Conservation (phyloP, 2,329 filamentous ascomycete genomes). For the Stagonosporopsis tanaceti region DNA sequence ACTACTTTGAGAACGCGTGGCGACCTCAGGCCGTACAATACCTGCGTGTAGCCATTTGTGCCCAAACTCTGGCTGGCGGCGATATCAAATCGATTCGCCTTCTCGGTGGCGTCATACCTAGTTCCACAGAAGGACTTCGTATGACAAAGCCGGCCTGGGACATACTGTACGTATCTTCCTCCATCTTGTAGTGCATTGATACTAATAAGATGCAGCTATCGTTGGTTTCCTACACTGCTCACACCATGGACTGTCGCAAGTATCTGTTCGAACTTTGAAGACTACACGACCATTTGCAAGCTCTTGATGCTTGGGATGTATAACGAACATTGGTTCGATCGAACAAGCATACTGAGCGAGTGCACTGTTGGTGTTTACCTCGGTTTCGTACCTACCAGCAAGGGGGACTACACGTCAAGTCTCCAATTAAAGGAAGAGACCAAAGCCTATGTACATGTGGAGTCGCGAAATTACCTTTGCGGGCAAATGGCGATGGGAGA, state of each 20-base stretch:
- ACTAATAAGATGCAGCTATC: slow-evolving; percentile 23
- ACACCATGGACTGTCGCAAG: slow-evolving; percentile 36
- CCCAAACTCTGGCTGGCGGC: slow-evolving; percentile 34
- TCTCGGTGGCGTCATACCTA: slow-evolving; percentile 37
- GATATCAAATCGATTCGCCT: slow-evolving; percentile 36
- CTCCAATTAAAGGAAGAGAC: slow-evolving; percentile 11
- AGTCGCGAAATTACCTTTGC: slow-evolving; percentile 38
- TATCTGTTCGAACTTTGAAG: slow-evolving; percentile 43
- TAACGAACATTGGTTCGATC: slow-evolving; percentile 38
- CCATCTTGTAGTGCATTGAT: neutral
- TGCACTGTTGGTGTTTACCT: slow-evolving; percentile 36
- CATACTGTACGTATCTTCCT: slow-evolving; percentile 30
- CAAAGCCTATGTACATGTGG: slow-evolving; percentile 22
- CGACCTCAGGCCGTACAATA: slow-evolving; percentile 39
- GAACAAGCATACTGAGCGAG: slow-evolving; percentile 26
- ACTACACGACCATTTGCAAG: slow-evolving; percentile 40
- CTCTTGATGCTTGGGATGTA: slow-evolving; percentile 38
- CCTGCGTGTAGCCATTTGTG: slow-evolving; percentile 39
- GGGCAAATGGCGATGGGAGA: slow-evolving; percentile 43
- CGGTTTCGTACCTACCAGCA: slow-evolving; percentile 36
- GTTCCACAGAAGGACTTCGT: slow-evolving; percentile 30
- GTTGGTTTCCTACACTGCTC: slow-evolving; percentile 39
- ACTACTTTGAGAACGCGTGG: slow-evolving; percentile 44
- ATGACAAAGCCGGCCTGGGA: slow-evolving; percentile 44
- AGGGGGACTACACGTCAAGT: slow-evolving; percentile 25